phyloP scores from a whole-genome alignment of 352 stramenopile genomes.

The Porosira glacialis region DNA sequence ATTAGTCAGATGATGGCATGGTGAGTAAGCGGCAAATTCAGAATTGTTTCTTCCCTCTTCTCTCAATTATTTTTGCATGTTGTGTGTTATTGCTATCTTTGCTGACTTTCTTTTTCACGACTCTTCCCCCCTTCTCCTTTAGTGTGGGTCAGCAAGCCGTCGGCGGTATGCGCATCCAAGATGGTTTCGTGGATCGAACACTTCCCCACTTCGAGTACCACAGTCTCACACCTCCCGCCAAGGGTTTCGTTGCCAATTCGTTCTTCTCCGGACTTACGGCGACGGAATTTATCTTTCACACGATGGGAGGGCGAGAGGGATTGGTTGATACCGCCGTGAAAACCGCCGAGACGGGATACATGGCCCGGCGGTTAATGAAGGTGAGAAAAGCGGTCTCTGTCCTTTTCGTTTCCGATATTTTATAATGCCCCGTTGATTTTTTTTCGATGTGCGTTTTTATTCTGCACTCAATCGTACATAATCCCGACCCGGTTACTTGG shows the following conservation, averaged over 20 bases:
- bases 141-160: conserved; percentile 98
- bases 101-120: too few species aligned
- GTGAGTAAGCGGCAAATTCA: too few species aligned
- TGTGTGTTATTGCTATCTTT: too few species aligned
- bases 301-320: conserved; percentile 99
- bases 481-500: neutral
- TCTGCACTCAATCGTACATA: neutral
- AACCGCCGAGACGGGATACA: conserved; percentile 97
- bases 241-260: conserved; percentile 99
- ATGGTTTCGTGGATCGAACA: conserved; percentile 95
- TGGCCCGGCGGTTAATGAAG: conserved; percentile 92
- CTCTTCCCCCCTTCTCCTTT: conserved; percentile 96
- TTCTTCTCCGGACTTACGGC: conserved; percentile 95
- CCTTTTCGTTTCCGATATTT: too few species aligned
- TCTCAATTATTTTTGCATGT: too few species aligned
- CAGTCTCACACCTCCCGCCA: conserved; percentile 93
- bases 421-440: neutral
- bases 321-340: conserved; percentile 97
- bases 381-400: too few species aligned
- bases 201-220: conserved; percentile 98
- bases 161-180: conserved; percentile 96
- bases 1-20: too few species aligned
- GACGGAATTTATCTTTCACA: conserved; percentile 99
- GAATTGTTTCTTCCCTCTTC: too few species aligned
- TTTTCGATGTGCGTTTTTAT: neutral